Base-by-base conservation (phyloP, 192 early-diverging fungal species). In the Entomortierella parvispora region DNA sequence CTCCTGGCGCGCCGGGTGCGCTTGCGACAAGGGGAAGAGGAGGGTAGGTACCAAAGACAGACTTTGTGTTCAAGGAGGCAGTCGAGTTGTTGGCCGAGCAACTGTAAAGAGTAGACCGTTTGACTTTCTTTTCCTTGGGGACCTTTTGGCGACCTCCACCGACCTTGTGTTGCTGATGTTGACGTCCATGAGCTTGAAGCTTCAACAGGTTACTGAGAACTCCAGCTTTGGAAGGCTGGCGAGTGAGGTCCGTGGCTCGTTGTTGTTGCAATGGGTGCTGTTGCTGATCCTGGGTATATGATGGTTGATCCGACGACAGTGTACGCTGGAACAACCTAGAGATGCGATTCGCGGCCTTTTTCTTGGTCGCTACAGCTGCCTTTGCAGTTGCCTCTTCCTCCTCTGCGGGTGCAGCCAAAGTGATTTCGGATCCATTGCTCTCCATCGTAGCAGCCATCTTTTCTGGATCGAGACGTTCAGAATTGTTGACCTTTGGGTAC, bases 191-290 rank as follows among this genome's bases (percentile, higher is more conserved):
- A n/a, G n/a, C n/a, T 9, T 77, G 74, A 2, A 77, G 66, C 33
- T 68, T 77, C 40, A 77, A 20, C n/a, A 77, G 46, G 49, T 77
- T 77, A 34, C 74, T 77, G 33, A 77, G 37, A 2, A 77, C 74
- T 34, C 74, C 74, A 0, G 65, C 58, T 26, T 77, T 77, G 43
- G 74, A 77, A 10, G 74, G 74, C n/a, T 77, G 74, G 31, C 65
- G 45, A 10, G 37, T 49, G 7, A 60, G 22, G 22, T 77, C 74
- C 31, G 50, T 37, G 18, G 37, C 12, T 5, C 12, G 7, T 5
- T 5, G 7, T 9, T 12, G 37, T 49, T 49, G 47, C 22, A 18
- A 49, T 18, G 4, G 31, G n/a, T 37, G 54, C 11, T 2, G 51
- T 31, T 15, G 54, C 37, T 5, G 26, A 58, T 49, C 17, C 22